These are phyloP conservation scores for Colletotrichum agaves DNA, from an alignment of 2,329 filamentous ascomycete species.

Conservation along the genomic window DNA sequence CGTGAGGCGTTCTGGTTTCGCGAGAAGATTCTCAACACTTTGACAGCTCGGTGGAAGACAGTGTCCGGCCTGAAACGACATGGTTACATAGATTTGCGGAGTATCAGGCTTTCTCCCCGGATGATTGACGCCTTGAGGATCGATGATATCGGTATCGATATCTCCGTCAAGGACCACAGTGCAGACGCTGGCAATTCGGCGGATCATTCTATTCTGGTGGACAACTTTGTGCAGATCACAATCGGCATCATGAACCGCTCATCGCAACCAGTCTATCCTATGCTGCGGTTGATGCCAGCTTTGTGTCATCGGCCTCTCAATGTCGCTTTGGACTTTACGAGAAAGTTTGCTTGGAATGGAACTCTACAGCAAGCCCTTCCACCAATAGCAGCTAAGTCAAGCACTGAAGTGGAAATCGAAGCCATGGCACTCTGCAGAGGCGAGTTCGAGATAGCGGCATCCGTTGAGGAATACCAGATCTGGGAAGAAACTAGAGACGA, in stretches of 20 bases:
- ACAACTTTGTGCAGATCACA: conserved; percentile 75
- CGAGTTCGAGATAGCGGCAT: conserved; percentile 83
- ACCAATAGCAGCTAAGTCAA: conserved; percentile 67
- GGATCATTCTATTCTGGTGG: conserved; percentile 52
- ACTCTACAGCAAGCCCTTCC: conserved; percentile 81
- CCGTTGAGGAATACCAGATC: conserved; percentile 81
- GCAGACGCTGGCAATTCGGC: conserved; percentile 15
- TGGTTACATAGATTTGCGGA: conserved; percentile 81
- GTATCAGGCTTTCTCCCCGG: conserved; percentile 75
- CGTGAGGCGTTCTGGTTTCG: conserved; percentile 94
- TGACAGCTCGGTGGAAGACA: conserved; percentile 79
- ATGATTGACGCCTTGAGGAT: conserved; percentile 88
- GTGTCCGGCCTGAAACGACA: conserved; percentile 60
- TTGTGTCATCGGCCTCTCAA: conserved; percentile 78
- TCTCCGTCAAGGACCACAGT: conserved; percentile 59
- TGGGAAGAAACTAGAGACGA: conserved; percentile 49
- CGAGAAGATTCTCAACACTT: conserved; percentile 77
- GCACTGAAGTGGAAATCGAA: conserved; percentile 72
- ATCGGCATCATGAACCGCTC: conserved; percentile 83
- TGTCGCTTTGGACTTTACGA: conserved; percentile 81
- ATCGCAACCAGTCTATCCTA: conserved; percentile 71
- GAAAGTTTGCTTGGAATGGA: conserved; percentile 87
- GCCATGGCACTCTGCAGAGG: conserved; percentile 82
- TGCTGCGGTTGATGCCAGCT: conserved; percentile 81
- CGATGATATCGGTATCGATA: conserved; percentile 78